Percentiles rank a stretch among this genome's conserved stretches.
Evolutionary conservation across 2,329 filamentous ascomycete genomes (phyloP).

Genomic region (Arthrobotrys entomopaga): DNA sequence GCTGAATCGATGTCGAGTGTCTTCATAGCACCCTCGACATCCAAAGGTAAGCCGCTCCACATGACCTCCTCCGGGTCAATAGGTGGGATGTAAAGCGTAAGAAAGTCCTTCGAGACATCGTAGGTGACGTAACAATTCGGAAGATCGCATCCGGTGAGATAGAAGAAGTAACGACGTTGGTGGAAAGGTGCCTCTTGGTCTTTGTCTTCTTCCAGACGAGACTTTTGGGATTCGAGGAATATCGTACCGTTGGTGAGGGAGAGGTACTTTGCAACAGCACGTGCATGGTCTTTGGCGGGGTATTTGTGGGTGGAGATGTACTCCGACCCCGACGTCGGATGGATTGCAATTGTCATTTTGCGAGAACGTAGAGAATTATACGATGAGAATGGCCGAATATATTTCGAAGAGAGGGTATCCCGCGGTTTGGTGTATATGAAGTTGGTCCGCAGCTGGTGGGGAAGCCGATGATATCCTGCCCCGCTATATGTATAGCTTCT

Average conservation of each 20-base stretch:
- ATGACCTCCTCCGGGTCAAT: constrained; percentile 88
- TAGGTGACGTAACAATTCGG: constrained; percentile 84
- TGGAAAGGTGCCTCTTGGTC: constrained; percentile 69
- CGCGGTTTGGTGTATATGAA: background rate
- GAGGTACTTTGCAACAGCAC: constrained; percentile 79
- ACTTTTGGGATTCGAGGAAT: constrained; percentile 87
- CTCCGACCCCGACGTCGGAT: constrained; percentile 43
- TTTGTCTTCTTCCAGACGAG: constrained; percentile 85
- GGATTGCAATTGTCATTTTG: constrained; percentile 30
- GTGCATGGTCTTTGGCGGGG: constrained; percentile 87
- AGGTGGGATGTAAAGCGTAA: constrained; percentile 90
- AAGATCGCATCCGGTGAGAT: constrained; percentile 84
- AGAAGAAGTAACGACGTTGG: constrained; percentile 93
- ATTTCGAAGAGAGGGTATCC: background rate
- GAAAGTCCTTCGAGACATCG: constrained; percentile 76
- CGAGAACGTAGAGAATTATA: background rate
- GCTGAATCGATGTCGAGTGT: constrained; percentile 86
- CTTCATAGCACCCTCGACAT: constrained; percentile 76
- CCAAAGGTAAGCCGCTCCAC: constrained; percentile 89
- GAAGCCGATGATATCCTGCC: constrained; percentile 19
- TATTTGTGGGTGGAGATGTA: constrained; percentile 52
- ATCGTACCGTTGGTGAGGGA: constrained; percentile 74
- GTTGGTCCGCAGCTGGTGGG: background rate
- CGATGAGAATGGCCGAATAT: constrained; percentile 3
- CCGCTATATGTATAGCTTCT: constrained; percentile 18